These are phyloP conservation scores for Kwoniella europaea DNA, from an alignment of 768 basidiomycete species.

Conservation along the genomic window DNA sequence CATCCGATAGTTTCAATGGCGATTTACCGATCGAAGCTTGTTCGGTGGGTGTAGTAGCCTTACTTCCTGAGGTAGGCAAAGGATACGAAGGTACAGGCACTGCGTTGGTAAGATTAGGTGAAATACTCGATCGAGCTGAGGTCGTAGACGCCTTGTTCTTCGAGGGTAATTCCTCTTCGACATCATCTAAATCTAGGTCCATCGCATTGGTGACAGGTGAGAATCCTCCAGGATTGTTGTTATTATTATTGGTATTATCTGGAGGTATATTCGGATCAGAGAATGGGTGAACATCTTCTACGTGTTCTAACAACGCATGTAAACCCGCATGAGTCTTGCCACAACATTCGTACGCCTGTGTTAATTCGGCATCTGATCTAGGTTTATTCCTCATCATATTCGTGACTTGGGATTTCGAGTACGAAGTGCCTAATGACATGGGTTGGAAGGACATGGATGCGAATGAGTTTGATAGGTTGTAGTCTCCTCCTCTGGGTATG, in stretches of 20 bases:
- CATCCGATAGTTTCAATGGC: slow-evolving; percentile 42
- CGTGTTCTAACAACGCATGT: slow-evolving; percentile 56
- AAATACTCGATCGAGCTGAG: slow-evolving; percentile 33
- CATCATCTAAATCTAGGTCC: slow-evolving; percentile 49
- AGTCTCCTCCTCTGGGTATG: slow-evolving; percentile 13
- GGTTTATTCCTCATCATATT: slow-evolving; percentile 34
- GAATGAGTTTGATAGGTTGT: slow-evolving; percentile 43
- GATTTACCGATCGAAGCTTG: slow-evolving; percentile 29
- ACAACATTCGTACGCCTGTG: slow-evolving; percentile 53
- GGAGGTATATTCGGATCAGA: slow-evolving; percentile 36
- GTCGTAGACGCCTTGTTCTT: slow-evolving; percentile 17
- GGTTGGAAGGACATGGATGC: slow-evolving; percentile 49
- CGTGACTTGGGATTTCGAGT: slow-evolving; percentile 46
- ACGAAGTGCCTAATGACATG: slow-evolving; percentile 42
- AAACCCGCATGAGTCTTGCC: slow-evolving; percentile 45
- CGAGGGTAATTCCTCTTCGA: slow-evolving; percentile 26
- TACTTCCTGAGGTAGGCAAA: slow-evolving; percentile 36
- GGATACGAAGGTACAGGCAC: slow-evolving; percentile 36
- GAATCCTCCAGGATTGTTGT: slow-evolving; percentile 29
- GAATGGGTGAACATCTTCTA: slow-evolving; percentile 53
- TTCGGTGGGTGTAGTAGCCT: slow-evolving; percentile 40
- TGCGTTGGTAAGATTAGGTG: slow-evolving; percentile 25
- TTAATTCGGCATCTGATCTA: slow-evolving; percentile 50
- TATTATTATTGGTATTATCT: slow-evolving; percentile 4
- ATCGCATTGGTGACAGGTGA: slow-evolving; percentile 47